Percentiles rank a stretch among this genome's conserved stretches.
Conservation (phyloP, 1,139 yeast genomes). For the Suhomyces taliae region DNA sequence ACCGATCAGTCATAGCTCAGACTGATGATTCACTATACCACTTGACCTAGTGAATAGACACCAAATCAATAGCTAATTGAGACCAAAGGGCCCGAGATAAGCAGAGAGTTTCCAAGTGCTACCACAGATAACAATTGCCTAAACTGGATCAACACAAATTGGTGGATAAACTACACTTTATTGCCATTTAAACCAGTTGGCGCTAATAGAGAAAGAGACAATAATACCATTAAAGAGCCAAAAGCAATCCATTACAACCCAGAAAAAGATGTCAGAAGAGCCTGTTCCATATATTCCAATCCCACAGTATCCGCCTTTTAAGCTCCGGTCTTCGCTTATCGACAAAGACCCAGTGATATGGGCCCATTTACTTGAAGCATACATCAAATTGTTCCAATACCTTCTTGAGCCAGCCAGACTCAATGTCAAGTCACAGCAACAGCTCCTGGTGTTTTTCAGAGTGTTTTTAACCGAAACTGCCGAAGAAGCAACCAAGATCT, state of each 20-base stretch:
- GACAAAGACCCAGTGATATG: constrained; percentile 83
- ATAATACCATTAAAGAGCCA: neutral
- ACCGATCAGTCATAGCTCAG: neutral
- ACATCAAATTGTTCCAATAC: constrained; percentile 51
- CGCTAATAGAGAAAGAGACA: no score
- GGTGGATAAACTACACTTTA: no score
- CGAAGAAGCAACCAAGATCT: constrained; percentile 56
- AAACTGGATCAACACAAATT: no score
- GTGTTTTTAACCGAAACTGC: constrained; percentile 60
- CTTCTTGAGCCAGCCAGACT: constrained; percentile 42
- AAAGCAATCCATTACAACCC: neutral
- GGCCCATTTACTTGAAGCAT: constrained; percentile 68
- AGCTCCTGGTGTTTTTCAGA: constrained; percentile 54
- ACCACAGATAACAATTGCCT: no score
- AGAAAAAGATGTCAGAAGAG: constrained; percentile 1
- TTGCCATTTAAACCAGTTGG: no score
- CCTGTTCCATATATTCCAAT: constrained; percentile 45
- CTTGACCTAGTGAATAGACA: neutral
- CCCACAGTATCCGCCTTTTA: constrained; percentile 72
- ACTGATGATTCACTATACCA: neutral
- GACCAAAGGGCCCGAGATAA: no score
- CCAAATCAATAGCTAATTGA: neutral
- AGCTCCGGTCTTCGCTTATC: constrained; percentile 66
- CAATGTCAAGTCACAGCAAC: constrained; percentile 56
- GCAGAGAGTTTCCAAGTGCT: no score